Evolutionary conservation across 129 eudicot genomes (phyloP).

Genomic region (Chrysanthemum lavandulifolium): DNA sequence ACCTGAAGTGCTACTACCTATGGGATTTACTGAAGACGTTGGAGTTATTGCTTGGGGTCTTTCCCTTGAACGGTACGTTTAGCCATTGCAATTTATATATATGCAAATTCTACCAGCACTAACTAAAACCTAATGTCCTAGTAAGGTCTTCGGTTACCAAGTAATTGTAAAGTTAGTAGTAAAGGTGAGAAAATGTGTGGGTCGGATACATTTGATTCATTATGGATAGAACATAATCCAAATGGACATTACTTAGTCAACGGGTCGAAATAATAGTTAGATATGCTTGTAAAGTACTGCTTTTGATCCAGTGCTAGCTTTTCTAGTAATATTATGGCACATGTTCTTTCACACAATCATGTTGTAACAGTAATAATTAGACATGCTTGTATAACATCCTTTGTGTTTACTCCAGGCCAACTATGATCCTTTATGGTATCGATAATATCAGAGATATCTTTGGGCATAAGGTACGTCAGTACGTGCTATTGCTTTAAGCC

Average conservation of each 20-base stretch:
- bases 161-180: background rate
- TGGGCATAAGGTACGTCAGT: constrained; percentile 76
- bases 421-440: constrained; percentile 83
- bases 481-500: background rate
- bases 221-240: too few relatives aligned
- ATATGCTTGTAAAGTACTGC: too few relatives aligned
- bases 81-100: constrained; percentile 3
- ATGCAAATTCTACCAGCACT: background rate
- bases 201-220: background rate
- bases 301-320: too few relatives aligned
- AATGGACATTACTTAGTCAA: too few relatives aligned
- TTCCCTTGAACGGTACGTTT: constrained; percentile 69
- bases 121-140: background rate
- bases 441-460: constrained; percentile 93
- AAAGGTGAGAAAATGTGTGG: background rate
- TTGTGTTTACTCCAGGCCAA: constrained; percentile 50
- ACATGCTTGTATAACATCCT: background rate
- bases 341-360: too few relatives aligned
- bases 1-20: constrained; percentile 97
- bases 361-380: too few relatives aligned
- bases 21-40: constrained; percentile 97
- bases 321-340: too few relatives aligned
- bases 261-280: too few relatives aligned
- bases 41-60: constrained; percentile 97
- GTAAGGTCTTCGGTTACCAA: constrained; percentile 11